Evolutionary conservation across 2,329 filamentous ascomycete species (phyloP).

Genomic region (Colletotrichum tofieldiae): DNA sequence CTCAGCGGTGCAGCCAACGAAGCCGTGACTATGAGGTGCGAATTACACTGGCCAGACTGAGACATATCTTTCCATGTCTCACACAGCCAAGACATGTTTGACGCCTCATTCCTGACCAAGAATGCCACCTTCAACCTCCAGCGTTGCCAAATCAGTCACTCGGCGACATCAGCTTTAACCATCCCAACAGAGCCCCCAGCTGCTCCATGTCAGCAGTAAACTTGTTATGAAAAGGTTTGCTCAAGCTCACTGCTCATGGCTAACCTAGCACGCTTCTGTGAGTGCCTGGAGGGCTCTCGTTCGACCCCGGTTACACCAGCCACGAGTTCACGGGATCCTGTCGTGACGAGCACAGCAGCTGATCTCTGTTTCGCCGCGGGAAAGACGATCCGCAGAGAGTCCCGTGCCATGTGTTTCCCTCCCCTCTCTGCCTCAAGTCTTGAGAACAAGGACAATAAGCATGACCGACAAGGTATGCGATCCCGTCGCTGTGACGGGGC

Average conservation of each 20-base stretch:
- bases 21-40: not conserved
- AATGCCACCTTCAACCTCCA: not conserved
- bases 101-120: conserved; percentile 11
- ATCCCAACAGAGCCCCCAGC: too few relatives aligned
- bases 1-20: not conserved
- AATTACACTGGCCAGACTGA: not conserved
- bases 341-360: conserved; percentile 10
- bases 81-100: not conserved
- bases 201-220: not conserved
- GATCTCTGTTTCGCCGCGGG: conserved; percentile 35
- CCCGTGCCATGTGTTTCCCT: conserved; percentile 12
- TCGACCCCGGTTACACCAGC: conserved; percentile 21
- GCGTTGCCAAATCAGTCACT: not conserved
- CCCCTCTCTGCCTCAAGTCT: not conserved
- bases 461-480: conserved; percentile 5
- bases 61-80: conserved; percentile 3
- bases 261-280: conserved; percentile 3
- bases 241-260: not conserved
- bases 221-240: too few relatives aligned
- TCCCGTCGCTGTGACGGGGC: not conserved
- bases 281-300: not conserved
- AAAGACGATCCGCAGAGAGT: conserved; percentile 27
- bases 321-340: conserved; percentile 23
- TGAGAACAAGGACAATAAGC: not conserved
- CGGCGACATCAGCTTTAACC: not conserved